Conservation (phyloP, 1,139 yeast genomes). For the Meyerozyma carpophila region DNA sequence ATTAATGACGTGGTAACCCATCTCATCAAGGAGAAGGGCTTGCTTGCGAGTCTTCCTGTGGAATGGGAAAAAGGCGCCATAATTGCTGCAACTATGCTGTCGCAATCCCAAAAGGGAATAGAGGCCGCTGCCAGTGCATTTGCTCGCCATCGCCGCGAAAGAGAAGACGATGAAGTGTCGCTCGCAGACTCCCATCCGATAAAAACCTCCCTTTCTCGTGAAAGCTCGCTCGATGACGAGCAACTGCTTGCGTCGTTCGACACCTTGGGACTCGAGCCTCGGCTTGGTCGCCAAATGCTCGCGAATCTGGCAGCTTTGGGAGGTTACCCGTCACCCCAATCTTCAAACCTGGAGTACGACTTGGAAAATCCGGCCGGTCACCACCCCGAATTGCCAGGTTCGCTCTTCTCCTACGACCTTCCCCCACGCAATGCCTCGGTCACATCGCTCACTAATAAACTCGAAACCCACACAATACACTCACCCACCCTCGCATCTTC, state of each 20-base stretch:
- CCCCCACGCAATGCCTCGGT: constrained; percentile 14
- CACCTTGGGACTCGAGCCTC: background rate
- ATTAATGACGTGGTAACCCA: constrained; percentile 46
- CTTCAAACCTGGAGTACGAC: constrained; percentile 2
- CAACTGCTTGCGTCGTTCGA: background rate
- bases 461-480: constrained; percentile 23
- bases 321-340: constrained; percentile 2
- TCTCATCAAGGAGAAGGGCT: constrained; percentile 33
- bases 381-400: constrained; percentile 3
- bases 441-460: constrained; percentile 22
- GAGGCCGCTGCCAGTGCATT: constrained; percentile 23
- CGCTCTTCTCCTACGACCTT: constrained; percentile 9
- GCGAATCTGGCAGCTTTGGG: constrained; percentile 1
- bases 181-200: constrained; percentile 1
- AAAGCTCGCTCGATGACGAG: constrained; percentile 1
- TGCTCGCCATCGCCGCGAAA: constrained; percentile 24
- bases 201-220: constrained; percentile 5
- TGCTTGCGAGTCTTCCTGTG: constrained; percentile 33
- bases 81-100: constrained; percentile 30
- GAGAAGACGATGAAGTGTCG: constrained; percentile 4
- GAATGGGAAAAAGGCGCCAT: constrained; percentile 44
- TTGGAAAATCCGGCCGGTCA: background rate
- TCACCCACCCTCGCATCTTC: constrained; percentile 18
- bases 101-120: constrained; percentile 15
- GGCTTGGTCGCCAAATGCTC: background rate